Percentiles rank a stretch among this genome's conserved stretches.
These are phyloP conservation scores for Tetracladium setigerum DNA, from an alignment of 495 filamentous ascomycete species.

Conservation along the genomic window DNA sequence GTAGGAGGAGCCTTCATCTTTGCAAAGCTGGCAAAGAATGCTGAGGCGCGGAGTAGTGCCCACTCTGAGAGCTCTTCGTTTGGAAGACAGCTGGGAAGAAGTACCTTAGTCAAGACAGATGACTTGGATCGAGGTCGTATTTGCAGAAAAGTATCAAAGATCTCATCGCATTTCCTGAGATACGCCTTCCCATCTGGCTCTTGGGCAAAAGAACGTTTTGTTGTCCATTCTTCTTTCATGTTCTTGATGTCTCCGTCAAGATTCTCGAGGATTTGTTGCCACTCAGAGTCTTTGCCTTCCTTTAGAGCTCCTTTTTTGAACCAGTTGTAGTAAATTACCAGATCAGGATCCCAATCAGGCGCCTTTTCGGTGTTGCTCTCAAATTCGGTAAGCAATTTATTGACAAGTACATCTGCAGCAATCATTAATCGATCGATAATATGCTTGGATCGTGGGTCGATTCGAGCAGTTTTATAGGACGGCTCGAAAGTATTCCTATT, in stretches of 20 bases:
- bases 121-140: constrained; percentile 29
- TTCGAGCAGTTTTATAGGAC: constrained; percentile 23
- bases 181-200: constrained; percentile 27
- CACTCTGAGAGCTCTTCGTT: constrained; percentile 39
- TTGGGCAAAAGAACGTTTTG: constrained; percentile 17
- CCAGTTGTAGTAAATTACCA: constrained; percentile 34
- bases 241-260: constrained; percentile 29
- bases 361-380: constrained; percentile 27
- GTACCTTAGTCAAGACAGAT: constrained; percentile 19
- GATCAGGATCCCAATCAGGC: constrained; percentile 37
- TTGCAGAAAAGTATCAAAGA: constrained; percentile 34
- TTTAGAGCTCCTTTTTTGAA: constrained; percentile 20
- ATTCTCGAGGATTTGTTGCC: constrained; percentile 22
- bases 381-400: constrained; percentile 39
- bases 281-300: constrained; percentile 20
- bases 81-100: constrained; percentile 37
- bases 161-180: constrained; percentile 11
- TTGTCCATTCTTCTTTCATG: constrained; percentile 26
- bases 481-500: constrained; percentile 32
- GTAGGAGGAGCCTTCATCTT: constrained; percentile 3
- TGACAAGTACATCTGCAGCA: constrained; percentile 43
- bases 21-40: constrained; percentile 34
- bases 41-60: constrained; percentile 56
- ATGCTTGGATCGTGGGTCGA: constrained; percentile 31
- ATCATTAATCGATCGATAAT: constrained; percentile 74